These are phyloP conservation scores for Podospora fimiseda DNA, from an alignment of 495 filamentous ascomycete genomes.

Conservation along the genomic window DNA sequence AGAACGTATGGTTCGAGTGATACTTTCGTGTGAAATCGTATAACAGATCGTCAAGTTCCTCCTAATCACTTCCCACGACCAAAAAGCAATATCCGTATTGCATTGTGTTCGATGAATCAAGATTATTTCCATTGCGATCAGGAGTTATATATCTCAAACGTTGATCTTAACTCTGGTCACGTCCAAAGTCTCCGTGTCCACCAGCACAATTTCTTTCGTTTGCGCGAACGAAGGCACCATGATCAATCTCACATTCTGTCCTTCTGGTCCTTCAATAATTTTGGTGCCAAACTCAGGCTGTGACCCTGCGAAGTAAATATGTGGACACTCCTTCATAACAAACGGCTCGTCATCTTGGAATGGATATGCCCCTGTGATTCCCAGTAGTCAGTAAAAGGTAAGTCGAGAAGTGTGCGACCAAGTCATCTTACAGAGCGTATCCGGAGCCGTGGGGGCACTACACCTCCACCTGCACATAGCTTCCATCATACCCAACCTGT, in stretches of 20 bases:
- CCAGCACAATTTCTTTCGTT: conserved; percentile 73
- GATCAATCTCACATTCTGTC: conserved; percentile 66
- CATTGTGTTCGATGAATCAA: no score
- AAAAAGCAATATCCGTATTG: no score
- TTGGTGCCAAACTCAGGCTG: conserved; percentile 77
- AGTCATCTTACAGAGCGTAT: conserved; percentile 85
- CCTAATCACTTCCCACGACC: no score
- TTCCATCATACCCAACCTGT: conserved; percentile 82
- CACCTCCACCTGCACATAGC: conserved; percentile 85
- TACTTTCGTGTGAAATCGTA: no score
- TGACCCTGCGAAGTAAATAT: conserved; percentile 85
- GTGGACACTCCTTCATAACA: conserved; percentile 73
- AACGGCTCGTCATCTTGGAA: conserved; percentile 90
- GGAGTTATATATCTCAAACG: conserved; percentile 7
- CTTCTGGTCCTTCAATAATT: conserved; percentile 53
- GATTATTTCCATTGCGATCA: background rate
- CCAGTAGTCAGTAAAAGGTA: background rate
- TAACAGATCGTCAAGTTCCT: no score
- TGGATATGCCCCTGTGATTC: conserved; percentile 74
- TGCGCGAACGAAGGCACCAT: conserved; percentile 74
- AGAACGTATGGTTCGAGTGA: no score
- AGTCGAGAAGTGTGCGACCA: no score
- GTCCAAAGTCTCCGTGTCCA: conserved; percentile 81
- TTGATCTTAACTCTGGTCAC: conserved; percentile 57
- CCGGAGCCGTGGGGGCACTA: conserved; percentile 89